Evolutionary conservation across 176 grass and related monocot species (phyloP).

Genomic region (Pontederia paniculata): DNA sequence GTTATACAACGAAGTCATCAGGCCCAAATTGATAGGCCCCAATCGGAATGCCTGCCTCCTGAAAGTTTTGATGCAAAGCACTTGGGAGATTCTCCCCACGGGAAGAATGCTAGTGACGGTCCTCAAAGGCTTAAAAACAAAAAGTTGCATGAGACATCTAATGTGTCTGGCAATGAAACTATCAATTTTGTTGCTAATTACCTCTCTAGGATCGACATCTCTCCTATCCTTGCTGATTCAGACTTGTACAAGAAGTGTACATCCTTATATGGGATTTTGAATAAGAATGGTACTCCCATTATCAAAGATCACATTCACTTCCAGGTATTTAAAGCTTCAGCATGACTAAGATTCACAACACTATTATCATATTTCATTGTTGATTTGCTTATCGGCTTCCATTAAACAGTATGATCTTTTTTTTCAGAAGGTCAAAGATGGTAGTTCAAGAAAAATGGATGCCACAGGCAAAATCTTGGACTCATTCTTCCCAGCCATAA

Average conservation of each 20-base stretch:
- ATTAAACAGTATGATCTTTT: conserved; percentile 2
- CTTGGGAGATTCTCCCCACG: conserved; percentile 19
- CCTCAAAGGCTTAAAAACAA: conserved; percentile 15
- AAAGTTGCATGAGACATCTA: conserved; percentile 18
- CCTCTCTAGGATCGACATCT: conserved; percentile 50
- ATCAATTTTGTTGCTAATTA: conserved; percentile 49
- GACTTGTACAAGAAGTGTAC: conserved; percentile 55
- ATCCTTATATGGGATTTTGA: conserved; percentile 9
- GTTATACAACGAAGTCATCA: no score
- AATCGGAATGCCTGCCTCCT: conserved; percentile 20
- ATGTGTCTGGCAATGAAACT: conserved; percentile 23
- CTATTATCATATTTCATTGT: neutral
- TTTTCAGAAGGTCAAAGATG: conserved; percentile 27
- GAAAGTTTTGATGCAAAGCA: conserved; percentile 34
- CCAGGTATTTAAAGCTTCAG: conserved; percentile 12
- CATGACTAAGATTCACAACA: neutral
- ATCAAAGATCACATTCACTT: conserved; percentile 5
- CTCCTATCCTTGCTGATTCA: conserved; percentile 51
- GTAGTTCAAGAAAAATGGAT: conserved; percentile 28
- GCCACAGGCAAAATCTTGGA: conserved; percentile 33
- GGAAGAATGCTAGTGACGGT: neutral
- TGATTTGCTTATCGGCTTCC: conserved; percentile 8
- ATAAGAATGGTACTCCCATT: neutral
- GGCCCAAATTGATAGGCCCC: neutral
- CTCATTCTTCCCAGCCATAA: conserved; percentile 45